A percentile compares a stretch with the other conserved stretches of the same genome.
phyloP scores from a whole-genome alignment of 176 grass and related monocot species.

The Eremochloa ophiuroides region DNA sequence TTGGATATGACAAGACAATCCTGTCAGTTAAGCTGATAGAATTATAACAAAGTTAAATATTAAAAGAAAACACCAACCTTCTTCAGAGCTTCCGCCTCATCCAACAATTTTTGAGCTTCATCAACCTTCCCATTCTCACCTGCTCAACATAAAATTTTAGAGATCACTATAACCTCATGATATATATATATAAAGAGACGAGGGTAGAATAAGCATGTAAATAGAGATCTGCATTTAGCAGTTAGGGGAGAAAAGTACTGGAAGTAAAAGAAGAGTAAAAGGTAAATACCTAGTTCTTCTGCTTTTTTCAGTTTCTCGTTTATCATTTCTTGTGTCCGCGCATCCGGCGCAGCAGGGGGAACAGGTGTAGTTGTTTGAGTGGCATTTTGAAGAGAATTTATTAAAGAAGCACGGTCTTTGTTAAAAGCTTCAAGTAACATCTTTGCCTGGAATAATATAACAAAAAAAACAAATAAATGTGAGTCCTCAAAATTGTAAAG shows the following conservation, averaged over 20 bases:
- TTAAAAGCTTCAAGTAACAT: slow-evolving; percentile 84
- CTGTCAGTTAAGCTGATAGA: neutral
- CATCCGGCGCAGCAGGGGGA: slow-evolving; percentile 52
- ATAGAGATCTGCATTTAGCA: neutral
- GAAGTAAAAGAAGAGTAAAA: neutral
- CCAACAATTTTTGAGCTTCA: slow-evolving; percentile 88
- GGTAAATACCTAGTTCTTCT: slow-evolving; percentile 76
- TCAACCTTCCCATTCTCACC: slow-evolving; percentile 91
- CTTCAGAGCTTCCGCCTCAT: slow-evolving; percentile 96
- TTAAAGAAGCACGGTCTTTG: slow-evolving; percentile 76
- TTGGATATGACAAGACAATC: slow-evolving; percentile 15
- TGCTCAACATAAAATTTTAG: slow-evolving; percentile 30
- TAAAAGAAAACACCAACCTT: slow-evolving; percentile 54
- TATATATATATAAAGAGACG: neutral
- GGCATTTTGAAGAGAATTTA: slow-evolving; percentile 52
- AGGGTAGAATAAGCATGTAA: neutral
- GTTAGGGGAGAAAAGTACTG: slow-evolving; percentile 2
- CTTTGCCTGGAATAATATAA: slow-evolving; percentile 45
- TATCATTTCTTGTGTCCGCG: slow-evolving; percentile 84
- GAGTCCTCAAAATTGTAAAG: neutral
- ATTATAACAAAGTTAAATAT: slow-evolving; percentile 23
- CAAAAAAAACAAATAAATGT: neutral
- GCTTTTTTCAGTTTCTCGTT: slow-evolving; percentile 94
- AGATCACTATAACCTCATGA: neutral
- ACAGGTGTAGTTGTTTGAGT: slow-evolving; percentile 31